Evolutionary conservation across 495 filamentous ascomycete species (phyloP), one percentile per base, ranked within the genome.

Genomic region (Tirmania nivea): DNA sequence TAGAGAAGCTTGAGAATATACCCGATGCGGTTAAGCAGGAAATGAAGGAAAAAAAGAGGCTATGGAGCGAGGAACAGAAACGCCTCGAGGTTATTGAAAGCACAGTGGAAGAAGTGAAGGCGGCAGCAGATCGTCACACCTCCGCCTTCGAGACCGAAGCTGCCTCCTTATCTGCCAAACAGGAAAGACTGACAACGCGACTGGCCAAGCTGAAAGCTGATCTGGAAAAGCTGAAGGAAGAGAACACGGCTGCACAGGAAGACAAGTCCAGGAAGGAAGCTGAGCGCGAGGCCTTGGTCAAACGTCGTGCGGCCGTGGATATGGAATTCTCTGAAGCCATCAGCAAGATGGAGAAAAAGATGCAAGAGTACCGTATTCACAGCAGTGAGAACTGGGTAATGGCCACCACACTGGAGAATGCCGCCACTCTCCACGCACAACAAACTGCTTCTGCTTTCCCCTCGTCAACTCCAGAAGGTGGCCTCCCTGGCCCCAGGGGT

Each of bases 1-100:
- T 65, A 31, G 45, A 25, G 12, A 56, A 57, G 35, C 53, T 65
- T 11, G 59, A 61, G 42, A 55, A 52, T 31, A 51, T 59, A 20
- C 62, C 62, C 6, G 61, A 64, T 20, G 58, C 54, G 21, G 53
- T 64, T 50, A 59, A 64, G 52, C 52, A 62, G 4, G 59, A 64
- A 25, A 64, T 59, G 62, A 57, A 62, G 35, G 58, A 55, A 17
- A 65, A 64, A 21, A 64, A 65, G 53, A 56, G 54, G 36, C 42
- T 52, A 9, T 64, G 61, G 59, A 50, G 50, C 10, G 59, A 62
- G 36, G 60, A 62, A 49, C 53, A 59, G 20, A 48, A 50, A 12
- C 51, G 56, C 16, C 61, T 64, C 12, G 45, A 51, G 12, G 48
- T 51, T 35, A 58, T 56, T 35, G 57, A 64, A 25, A 60, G 45